Conservation (phyloP, 768 basidiomycete species). For the Mrakia gelida region DNA sequence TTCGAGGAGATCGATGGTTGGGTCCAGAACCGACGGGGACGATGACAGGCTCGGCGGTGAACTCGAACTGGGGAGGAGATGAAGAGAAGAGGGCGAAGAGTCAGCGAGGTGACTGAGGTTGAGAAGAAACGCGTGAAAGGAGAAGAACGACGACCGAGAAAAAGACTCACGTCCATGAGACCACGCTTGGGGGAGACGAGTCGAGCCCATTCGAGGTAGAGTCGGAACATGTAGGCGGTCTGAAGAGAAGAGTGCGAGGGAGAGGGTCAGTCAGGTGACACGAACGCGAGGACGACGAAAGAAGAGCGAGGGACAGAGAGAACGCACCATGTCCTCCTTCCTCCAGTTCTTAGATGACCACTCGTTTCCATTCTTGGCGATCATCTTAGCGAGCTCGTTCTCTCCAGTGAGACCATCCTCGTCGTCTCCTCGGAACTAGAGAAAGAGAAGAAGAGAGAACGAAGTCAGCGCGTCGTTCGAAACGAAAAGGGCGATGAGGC, state of each 20-base stretch:
- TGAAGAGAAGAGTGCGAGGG: neutral
- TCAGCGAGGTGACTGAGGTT: neutral
- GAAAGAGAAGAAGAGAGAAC: neutral
- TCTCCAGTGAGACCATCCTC: conserved; percentile 51
- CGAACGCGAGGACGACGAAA: neutral
- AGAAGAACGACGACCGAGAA: neutral
- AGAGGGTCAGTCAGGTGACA: neutral
- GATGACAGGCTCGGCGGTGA: conserved; percentile 1
- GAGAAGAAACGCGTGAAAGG: neutral
- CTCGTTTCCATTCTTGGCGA: conserved; percentile 55
- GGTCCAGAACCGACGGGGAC: neutral
- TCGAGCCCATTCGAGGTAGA: conserved; percentile 44
- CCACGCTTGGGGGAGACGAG: conserved; percentile 17
- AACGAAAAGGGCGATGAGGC: neutral
- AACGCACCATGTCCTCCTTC: conserved; percentile 52
- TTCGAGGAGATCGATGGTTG: neutral
- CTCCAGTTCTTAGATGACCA: conserved; percentile 62
- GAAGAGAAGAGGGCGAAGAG: too few relatives aligned
- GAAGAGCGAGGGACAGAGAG: neutral
- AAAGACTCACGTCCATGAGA: conserved; percentile 1
- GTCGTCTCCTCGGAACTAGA: conserved; percentile 33
- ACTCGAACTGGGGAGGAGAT: neutral
- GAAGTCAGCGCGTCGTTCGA: conserved; percentile 1
- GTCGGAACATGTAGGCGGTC: conserved; percentile 41
- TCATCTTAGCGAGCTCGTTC: conserved; percentile 57